Percentiles rank a stretch among this genome's conserved stretches.
phyloP scores from a whole-genome alignment of 139 green algal genomes.

The Gonium pectorale region DNA sequence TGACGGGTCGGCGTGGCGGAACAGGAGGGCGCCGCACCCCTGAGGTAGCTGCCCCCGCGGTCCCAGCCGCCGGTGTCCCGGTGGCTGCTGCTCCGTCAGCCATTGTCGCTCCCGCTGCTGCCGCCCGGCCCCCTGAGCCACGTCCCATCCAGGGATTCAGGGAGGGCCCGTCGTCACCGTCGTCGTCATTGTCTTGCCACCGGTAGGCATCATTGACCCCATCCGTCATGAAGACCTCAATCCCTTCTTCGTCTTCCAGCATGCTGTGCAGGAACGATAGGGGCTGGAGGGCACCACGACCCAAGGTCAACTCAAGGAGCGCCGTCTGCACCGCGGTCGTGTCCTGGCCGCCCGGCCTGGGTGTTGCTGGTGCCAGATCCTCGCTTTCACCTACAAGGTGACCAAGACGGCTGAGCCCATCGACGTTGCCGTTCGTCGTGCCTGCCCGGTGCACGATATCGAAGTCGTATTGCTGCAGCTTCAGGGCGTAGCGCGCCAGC shows the following conservation, averaged over 20 bases:
- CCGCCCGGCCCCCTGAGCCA: too few species aligned
- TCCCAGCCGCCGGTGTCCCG: too few species aligned
- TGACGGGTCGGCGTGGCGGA: too few species aligned
- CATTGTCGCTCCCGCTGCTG: too few species aligned
- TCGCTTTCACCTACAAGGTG: neutral
- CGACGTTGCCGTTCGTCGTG: neutral
- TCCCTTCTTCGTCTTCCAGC: neutral
- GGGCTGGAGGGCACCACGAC: neutral
- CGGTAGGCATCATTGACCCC: too few species aligned
- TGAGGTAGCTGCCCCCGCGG: too few species aligned
- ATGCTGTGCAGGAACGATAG: neutral
- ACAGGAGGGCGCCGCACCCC: too few species aligned
- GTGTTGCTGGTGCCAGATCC: neutral
- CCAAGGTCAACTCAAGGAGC: neutral
- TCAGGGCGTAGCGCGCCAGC: conserved; percentile 44
- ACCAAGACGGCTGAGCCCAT: conserved; percentile 22
- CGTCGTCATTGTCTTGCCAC: too few species aligned
- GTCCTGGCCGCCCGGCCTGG: neutral
- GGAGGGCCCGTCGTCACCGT: too few species aligned
- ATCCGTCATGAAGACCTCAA: too few species aligned
- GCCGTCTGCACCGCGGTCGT: neutral
- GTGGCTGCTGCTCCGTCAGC: too few species aligned
- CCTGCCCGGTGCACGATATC: neutral
- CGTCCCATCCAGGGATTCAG: too few species aligned
- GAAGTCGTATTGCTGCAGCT: conserved; percentile 45